These are phyloP conservation scores for Penicillium lividum DNA, from an alignment of 495 filamentous ascomycete genomes.

Conservation along the genomic window DNA sequence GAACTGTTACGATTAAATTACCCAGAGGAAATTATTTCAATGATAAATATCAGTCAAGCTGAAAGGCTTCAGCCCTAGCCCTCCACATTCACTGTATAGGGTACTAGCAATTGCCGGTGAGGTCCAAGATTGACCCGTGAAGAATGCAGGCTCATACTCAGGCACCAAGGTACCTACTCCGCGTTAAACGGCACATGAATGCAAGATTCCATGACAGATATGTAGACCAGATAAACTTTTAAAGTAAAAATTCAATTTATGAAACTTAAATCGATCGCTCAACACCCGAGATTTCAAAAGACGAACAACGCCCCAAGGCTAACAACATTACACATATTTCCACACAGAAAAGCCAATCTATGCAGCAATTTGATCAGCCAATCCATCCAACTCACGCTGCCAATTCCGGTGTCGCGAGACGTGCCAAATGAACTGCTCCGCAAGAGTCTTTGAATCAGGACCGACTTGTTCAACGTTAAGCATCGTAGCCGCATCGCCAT, in stretches of 20 bases:
- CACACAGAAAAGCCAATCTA: conserved; percentile 11
- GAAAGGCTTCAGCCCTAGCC: conserved; percentile 10
- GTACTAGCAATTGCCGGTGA: conserved; percentile 1
- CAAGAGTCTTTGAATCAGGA: conserved; percentile 58
- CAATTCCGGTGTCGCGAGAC: conserved; percentile 72
- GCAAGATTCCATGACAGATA: background rate
- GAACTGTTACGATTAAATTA: too few species aligned
- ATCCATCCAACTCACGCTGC: conserved; percentile 69
- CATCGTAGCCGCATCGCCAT: conserved; percentile 44
- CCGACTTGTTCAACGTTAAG: conserved; percentile 27
- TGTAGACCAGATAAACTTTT: background rate
- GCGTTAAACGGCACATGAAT: background rate
- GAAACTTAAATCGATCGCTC: background rate
- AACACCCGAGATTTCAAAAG: too few species aligned
- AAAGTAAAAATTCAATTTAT: background rate
- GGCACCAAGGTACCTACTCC: conserved; percentile 1
- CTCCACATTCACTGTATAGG: conserved; percentile 1
- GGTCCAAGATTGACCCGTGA: background rate
- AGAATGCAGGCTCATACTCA: conserved; percentile 17
- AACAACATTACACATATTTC: background rate
- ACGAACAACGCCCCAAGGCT: too few species aligned
- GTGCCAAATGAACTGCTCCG: conserved; percentile 65
- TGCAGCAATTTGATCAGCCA: conserved; percentile 44
- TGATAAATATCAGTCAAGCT: too few species aligned
- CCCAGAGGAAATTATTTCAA: background rate